phyloP scores from a whole-genome alignment of 345 rosid genomes.

The Psidium friedrichsthalianum region DNA sequence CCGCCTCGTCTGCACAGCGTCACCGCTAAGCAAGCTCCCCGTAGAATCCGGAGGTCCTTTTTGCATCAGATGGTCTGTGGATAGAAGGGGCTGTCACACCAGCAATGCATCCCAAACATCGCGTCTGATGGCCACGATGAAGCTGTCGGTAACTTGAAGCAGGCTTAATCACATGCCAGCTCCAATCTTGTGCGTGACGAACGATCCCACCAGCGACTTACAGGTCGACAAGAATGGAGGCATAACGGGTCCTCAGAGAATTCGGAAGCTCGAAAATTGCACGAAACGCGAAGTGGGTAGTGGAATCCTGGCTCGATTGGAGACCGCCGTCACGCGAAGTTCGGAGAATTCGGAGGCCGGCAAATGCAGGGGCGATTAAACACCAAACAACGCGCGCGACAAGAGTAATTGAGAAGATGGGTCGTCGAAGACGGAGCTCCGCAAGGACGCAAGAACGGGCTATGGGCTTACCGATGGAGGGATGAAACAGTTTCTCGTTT shows the following conservation, averaged over 20 bases:
- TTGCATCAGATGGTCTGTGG: conserved; percentile 3
- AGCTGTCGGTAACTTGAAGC: conserved; percentile 4
- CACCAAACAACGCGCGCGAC: neutral
- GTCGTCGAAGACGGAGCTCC: neutral
- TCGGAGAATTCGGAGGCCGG: neutral
- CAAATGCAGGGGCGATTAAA: neutral
- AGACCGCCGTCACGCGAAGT: neutral
- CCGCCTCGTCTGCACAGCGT: conserved; percentile 34
- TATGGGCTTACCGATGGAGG: too few relatives aligned
- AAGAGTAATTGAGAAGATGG: neutral
- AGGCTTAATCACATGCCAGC: conserved; percentile 14
- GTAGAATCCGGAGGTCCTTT: conserved; percentile 5
- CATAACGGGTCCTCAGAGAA: conserved; percentile 18
- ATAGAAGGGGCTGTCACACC: conserved; percentile 16
- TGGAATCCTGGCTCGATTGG: neutral
- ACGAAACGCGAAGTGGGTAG: neutral
- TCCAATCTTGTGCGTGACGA: conserved; percentile 24
- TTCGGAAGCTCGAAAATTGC: neutral
- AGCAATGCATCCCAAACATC: conserved; percentile 24
- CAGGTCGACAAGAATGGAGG: conserved; percentile 42
- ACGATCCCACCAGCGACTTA: conserved; percentile 26
- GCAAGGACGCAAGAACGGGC: too few relatives aligned
- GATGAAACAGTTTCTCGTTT: neutral
- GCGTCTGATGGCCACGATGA: conserved; percentile 16
- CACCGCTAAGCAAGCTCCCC: conserved; percentile 1